Conservation (phyloP, 2,329 filamentous ascomycete species). For the Chaetothyriales sp. region DNA sequence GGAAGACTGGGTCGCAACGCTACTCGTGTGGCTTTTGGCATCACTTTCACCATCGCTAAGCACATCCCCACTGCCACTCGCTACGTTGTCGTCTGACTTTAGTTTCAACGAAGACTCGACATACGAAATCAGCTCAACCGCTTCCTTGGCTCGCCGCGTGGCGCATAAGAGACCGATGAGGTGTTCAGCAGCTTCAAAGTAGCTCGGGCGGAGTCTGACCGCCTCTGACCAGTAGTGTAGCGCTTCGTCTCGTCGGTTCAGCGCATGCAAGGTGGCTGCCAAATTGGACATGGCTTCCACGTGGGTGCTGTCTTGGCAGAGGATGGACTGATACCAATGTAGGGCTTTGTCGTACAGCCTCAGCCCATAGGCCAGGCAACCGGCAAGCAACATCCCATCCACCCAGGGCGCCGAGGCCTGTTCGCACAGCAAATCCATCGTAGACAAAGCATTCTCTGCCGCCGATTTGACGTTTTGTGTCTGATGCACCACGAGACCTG, state of each 20-base stretch:
- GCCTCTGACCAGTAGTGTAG: constrained; percentile 73
- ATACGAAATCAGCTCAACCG: constrained; percentile 72
- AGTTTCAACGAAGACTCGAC: constrained; percentile 61
- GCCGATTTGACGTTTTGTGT: background rate
- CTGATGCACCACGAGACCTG: background rate
- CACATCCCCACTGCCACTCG: constrained; percentile 37
- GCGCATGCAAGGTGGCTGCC: constrained; percentile 73
- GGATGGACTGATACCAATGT: constrained; percentile 41
- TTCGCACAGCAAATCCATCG: constrained; percentile 61
- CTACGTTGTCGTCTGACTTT: constrained; percentile 29
- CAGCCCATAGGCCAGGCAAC: constrained; percentile 81
- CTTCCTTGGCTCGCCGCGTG: constrained; percentile 67
- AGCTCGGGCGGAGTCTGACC: constrained; percentile 69
- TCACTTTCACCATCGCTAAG: constrained; percentile 49
- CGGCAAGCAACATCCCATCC: constrained; percentile 81
- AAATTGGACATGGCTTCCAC: constrained; percentile 90
- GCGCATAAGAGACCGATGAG: constrained; percentile 75
- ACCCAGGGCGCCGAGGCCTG: constrained; percentile 79
- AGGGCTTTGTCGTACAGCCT: constrained; percentile 62
- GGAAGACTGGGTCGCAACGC: constrained; percentile 36
- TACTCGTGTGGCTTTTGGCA: constrained; percentile 39
- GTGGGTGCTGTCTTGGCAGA: constrained; percentile 50
- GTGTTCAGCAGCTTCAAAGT: constrained; percentile 91
- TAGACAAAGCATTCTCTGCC: constrained; percentile 55
- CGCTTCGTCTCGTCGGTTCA: constrained; percentile 70